Evolutionary conservation across 495 filamentous ascomycete species (phyloP).

Genomic region (Hypoxylon subgilvum): DNA sequence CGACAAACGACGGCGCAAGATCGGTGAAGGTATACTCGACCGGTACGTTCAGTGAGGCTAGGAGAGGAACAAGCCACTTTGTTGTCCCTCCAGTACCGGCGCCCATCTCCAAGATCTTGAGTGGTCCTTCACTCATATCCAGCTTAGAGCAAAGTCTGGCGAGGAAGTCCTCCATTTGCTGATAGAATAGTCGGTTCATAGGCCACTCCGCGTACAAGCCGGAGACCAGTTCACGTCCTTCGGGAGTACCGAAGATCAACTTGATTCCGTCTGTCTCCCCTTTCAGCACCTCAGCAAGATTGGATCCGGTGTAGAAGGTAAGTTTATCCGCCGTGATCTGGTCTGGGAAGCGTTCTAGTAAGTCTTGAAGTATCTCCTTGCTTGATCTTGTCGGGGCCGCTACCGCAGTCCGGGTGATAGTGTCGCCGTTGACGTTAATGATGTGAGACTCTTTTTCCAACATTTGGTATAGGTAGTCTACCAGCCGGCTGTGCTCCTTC

Average conservation of each 20-base stretch:
- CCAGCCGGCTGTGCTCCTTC: slow-evolving; percentile 46
- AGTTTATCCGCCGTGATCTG: slow-evolving; percentile 49
- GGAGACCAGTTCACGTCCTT: slow-evolving; percentile 54
- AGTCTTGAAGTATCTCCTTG: slow-evolving; percentile 44
- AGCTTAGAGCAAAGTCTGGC: slow-evolving; percentile 38
- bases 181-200: slow-evolving; percentile 48
- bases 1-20: slow-evolving; percentile 49
- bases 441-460: slow-evolving; percentile 51
- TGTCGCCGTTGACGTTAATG: slow-evolving; percentile 45
- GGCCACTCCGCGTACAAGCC: slow-evolving; percentile 54
- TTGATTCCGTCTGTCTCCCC: slow-evolving; percentile 55
- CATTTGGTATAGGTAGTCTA: slow-evolving; percentile 52
- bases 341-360: slow-evolving; percentile 48
- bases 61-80: slow-evolving; percentile 38
- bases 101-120: slow-evolving; percentile 53
- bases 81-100: slow-evolving; percentile 56
- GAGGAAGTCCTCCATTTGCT: slow-evolving; percentile 55
- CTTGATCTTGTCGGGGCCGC: slow-evolving; percentile 44
- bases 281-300: slow-evolving; percentile 50
- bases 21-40: slow-evolving; percentile 61
- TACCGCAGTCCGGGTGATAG: slow-evolving; percentile 50
- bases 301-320: slow-evolving; percentile 50
- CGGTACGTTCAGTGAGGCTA: slow-evolving; percentile 45
- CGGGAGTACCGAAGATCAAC: slow-evolving; percentile 54
- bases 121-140: slow-evolving; percentile 25